A percentile compares a stretch with the other conserved stretches of the same genome.
phyloP scores from a whole-genome alignment of 2,329 filamentous ascomycete genomes.

The Talaromyces sp. region DNA sequence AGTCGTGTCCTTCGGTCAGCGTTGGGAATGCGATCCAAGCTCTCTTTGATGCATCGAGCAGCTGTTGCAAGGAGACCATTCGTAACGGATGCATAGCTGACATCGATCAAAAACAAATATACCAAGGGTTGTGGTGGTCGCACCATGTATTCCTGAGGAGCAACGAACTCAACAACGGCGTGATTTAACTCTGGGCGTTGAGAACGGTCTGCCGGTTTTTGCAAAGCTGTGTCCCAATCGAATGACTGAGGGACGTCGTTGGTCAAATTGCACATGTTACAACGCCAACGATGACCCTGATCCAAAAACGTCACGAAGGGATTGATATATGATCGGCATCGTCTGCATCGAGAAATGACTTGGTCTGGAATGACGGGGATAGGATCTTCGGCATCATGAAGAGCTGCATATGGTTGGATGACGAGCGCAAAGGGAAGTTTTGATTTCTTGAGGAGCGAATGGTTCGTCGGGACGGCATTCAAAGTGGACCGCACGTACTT shows the following conservation, averaged over 20 bases:
- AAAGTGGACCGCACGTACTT: constrained; percentile 95
- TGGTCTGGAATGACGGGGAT: constrained; percentile 94
- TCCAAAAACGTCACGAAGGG: constrained; percentile 95
- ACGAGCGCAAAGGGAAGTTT: constrained; percentile 92
- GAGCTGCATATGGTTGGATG: constrained; percentile 89
- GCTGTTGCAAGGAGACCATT: constrained; percentile 88
- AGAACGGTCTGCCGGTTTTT: constrained; percentile 90
- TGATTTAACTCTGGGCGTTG: constrained; percentile 90
- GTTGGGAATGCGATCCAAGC: constrained; percentile 95
- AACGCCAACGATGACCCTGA: constrained; percentile 95
- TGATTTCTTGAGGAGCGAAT: constrained; percentile 92
- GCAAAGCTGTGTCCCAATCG: constrained; percentile 90
- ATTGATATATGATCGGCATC: constrained; percentile 97
- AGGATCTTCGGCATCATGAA: constrained; percentile 88
- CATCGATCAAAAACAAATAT: constrained; percentile 92
- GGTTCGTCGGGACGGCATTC: constrained; percentile 87
- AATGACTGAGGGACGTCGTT: constrained; percentile 99
- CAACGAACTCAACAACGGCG: constrained; percentile 95
- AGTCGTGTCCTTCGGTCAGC: constrained; percentile 87
- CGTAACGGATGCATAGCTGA: constrained; percentile 84
- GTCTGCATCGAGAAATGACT: constrained; percentile 91
- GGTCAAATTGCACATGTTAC: constrained; percentile 98
- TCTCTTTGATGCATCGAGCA: constrained; percentile 90
- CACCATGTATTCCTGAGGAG: constrained; percentile 99
- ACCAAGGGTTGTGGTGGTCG: constrained; percentile 92